Evolutionary conservation across 306 rosid species (phyloP).

Genomic region (Erythrophleum fordii): DNA sequence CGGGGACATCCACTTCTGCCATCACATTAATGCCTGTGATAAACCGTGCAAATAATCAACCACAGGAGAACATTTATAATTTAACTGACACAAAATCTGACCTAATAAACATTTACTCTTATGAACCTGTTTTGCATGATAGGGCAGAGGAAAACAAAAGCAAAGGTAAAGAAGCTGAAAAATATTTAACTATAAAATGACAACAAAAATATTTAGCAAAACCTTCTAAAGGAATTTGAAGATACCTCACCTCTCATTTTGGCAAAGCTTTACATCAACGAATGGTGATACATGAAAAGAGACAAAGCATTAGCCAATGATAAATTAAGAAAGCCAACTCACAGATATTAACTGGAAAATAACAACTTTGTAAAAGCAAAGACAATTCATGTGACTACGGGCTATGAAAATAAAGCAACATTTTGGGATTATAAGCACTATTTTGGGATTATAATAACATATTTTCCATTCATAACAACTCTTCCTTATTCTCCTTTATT

Average conservation of each 20-base stretch:
- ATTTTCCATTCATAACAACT: constrained; percentile 12
- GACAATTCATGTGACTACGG: background rate
- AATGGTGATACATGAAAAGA: constrained; percentile 46
- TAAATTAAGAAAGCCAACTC: constrained; percentile 43
- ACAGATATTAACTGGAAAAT: constrained; percentile 32
- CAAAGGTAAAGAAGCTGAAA: constrained; percentile 14
- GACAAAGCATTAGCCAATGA: constrained; percentile 41
- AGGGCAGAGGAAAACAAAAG: constrained; percentile 35
- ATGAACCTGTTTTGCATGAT: constrained; percentile 9
- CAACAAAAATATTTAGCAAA: constrained; percentile 18
- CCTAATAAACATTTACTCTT: background rate
- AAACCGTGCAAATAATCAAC: constrained; percentile 33
- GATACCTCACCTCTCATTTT: constrained; percentile 79
- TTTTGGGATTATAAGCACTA: constrained; percentile 15
- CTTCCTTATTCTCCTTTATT: background rate
- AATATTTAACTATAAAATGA: constrained; percentile 21
- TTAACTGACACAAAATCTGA: background rate
- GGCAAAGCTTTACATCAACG: constrained; percentile 72
- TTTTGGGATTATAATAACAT: constrained; percentile 21
- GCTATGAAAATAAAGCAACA: background rate
- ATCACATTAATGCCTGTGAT: constrained; percentile 88
- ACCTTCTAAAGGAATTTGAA: constrained; percentile 40
- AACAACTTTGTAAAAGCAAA: constrained; percentile 20
- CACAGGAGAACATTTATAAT: background rate
- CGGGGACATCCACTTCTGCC: constrained; percentile 98